Base-by-base conservation (phyloP, 345 rosid genomes). In the Citrus maxima region DNA sequence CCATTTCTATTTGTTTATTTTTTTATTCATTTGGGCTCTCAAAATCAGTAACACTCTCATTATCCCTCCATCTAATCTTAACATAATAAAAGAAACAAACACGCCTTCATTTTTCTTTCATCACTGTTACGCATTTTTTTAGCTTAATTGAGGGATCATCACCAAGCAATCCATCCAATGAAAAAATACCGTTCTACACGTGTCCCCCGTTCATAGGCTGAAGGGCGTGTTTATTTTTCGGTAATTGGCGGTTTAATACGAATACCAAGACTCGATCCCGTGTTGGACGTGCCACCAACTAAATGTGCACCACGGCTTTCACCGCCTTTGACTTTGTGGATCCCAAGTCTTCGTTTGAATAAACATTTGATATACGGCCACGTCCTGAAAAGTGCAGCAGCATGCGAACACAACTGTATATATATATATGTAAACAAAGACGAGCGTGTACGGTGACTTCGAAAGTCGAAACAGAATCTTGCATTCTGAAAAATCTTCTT, bases 281-380 rank as follows among this genome's bases (percentile, higher is more conserved):
- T 34, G 56, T 4, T 51, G 32, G 77, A 55, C 73, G 80, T 25
- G 80, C 78, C 24, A 77, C 62, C 65, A 55, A 32, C 25, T 81
- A 37, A 56, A 56, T 12, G 72, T 72, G 56, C 80, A 58, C 73
- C 70, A 2, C 32, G 67, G 61, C 1, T 24, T 67, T 66, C 69
- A 21, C 30, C 64, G 32, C 40, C 63, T 6, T 82, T 78, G 81
- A 82, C 77, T 19, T 77, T 25, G 24, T 0, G 0, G 8, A 5
- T 19, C 6, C 6, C 3, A 14, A 14, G 58, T 32, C 18, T 21
- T 7, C 24, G 13, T 2, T 18, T 32, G 82, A 60, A 40, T n/a
- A 32, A 25, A 25, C 0, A 73, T 61, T 58, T 62, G 18, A 37
- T 2, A 14, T 10, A 18, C 58, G 32, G 60, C 51, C 51, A 37